Base-by-base conservation (phyloP, 345 rosid genomes). In the Brassica carinata region DNA sequence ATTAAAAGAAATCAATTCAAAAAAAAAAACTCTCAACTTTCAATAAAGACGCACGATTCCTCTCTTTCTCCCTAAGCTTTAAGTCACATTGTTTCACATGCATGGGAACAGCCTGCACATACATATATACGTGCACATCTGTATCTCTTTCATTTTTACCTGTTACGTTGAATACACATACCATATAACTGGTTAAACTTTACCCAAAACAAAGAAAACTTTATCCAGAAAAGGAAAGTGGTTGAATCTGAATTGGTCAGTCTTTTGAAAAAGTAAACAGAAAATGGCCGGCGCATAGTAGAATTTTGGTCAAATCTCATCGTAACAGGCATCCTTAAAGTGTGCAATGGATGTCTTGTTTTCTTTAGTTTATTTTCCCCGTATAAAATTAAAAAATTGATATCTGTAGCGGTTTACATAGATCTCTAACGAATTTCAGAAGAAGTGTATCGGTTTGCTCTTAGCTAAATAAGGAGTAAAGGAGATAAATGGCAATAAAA, bases 31-130 rank as follows among this genome's bases (percentile, higher is more conserved):
- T 23, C 26, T 43, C 67, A 67, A 55, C 48, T 73, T 73, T 73
- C 69, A 6, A 43, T 59, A 79, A 79, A 79, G 76, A 73, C 18
- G 55, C 69, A 79, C 31, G 69, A 79, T 73, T 73, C 78, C 74
- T 73, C 78, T 43, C 82, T 67, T 73, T 67, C 55, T 67, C 69
- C 27, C 4, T 11, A 73, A 67, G 78, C 78, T 79, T 73, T 79
- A 67, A 59, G 78, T 58, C 78, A 73, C 77, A 67, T 67, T 79
- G 69, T 17, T 73, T 58, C 18, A 79, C 78, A 79, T 73, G 82
- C 78, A 73, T 79, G 73, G 82, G 68, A 38, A 38, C 61, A 11
- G 18, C 66, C 19, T 72, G 19, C 33, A 36, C 55, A 45, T 62
- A 69, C 57, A 69, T 51, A 69, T 51, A 38, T 71, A 43, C 82